Percentiles rank a stretch among this genome's conserved stretches.
Evolutionary conservation across 2,329 filamentous ascomycete species (phyloP).

Genomic region (Lasiodiplodia sp.): DNA sequence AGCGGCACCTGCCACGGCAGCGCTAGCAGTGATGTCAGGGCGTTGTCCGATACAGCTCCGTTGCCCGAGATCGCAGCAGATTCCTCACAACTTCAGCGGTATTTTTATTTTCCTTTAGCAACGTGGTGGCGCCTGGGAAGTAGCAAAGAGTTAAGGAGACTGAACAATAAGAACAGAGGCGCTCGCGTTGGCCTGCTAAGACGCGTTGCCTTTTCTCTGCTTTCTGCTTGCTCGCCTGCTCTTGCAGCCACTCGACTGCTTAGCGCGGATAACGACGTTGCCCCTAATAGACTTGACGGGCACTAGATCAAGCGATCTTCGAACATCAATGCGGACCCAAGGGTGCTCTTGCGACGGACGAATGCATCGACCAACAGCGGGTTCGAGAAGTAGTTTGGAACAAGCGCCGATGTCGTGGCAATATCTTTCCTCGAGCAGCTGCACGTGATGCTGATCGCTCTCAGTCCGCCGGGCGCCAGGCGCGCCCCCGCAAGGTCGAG

Average conservation of each 20-base stretch:
- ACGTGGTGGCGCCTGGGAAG: not conserved
- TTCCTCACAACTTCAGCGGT: not conserved
- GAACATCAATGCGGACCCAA: not conserved
- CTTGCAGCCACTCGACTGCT: not conserved
- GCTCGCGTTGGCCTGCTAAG: not conserved
- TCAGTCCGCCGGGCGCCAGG: not conserved
- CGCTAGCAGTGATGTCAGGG: slow-evolving; percentile 13
- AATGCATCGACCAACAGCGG: not conserved
- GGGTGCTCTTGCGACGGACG: not conserved
- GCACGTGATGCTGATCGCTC: slow-evolving; percentile 7
- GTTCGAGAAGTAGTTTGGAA: not conserved
- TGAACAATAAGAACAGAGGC: not conserved
- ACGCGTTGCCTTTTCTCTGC: not conserved
- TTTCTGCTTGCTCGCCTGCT: not conserved
- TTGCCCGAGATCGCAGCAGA: slow-evolving; percentile 1
- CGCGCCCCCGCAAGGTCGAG: slow-evolving; percentile 16
- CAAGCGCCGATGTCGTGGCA: slow-evolving; percentile 16
- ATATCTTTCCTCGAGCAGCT: not conserved
- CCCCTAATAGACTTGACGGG: not conserved
- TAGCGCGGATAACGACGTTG: not conserved
- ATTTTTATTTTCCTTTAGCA: not conserved
- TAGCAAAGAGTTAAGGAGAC: not conserved
- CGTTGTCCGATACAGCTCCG: not conserved
- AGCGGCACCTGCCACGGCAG: slow-evolving; percentile 7
- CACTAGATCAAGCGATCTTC: not conserved